phyloP scores from a whole-genome alignment of 192 early-diverging fungal genomes.

The Coemansia sp. region DNA sequence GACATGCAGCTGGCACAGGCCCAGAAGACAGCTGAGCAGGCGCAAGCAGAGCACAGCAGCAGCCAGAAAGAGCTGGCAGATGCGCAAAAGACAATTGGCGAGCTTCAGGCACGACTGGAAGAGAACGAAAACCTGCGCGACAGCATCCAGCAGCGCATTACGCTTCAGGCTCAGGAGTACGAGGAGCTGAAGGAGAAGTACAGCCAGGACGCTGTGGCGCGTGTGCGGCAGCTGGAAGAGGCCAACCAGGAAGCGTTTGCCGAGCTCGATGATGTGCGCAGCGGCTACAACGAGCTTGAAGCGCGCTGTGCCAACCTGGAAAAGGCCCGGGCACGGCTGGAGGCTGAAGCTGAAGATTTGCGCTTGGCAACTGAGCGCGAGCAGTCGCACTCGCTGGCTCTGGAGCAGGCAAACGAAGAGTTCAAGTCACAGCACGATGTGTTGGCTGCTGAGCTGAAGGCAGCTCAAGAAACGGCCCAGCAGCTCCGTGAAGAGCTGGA shows the following conservation, averaged over 20 bases:
- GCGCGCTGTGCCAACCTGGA: conserved; percentile 61
- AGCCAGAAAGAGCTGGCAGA: conserved; percentile 18
- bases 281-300: conserved; percentile 62
- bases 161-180: conserved; percentile 60
- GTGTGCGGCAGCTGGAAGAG: conserved; percentile 59
- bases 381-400: conserved; percentile 54
- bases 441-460: conserved; percentile 17
- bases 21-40: conserved; percentile 10
- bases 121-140: conserved; percentile 58
- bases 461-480: conserved; percentile 7
- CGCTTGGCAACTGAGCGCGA: conserved; percentile 72
- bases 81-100: conserved; percentile 53
- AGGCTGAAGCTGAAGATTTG: conserved; percentile 73
- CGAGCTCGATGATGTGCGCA: conserved; percentile 66
- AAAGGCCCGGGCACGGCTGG: conserved; percentile 65
- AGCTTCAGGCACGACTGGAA: conserved; percentile 65
- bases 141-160: conserved; percentile 55
- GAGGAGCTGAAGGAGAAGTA: conserved; percentile 64
- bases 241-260: conserved; percentile 55
- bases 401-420: conserved; percentile 49
- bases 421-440: conserved; percentile 62
- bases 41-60: not conserved
- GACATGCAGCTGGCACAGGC: conserved; percentile 7
- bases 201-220: conserved; percentile 58
- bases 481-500: conserved; percentile 10